Base-by-base conservation (phyloP, 441 rosid species). In the Erodium texanum region DNA sequence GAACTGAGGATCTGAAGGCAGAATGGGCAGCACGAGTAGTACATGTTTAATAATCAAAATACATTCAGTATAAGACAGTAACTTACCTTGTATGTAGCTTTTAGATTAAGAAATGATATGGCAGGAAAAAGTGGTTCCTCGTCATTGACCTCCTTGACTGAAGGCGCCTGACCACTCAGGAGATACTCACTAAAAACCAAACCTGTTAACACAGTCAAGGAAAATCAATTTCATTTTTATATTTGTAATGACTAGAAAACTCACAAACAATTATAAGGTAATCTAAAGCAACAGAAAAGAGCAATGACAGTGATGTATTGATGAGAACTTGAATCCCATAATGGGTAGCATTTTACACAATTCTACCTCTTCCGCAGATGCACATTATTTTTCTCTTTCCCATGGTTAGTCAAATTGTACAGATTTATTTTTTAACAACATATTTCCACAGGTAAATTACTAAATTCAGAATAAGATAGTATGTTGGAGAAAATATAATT, bases 101-200 rank as follows among this genome's bases (percentile, higher is more conserved):
- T 82, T 3, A 77, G 70, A 67, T 80, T 76, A 12, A 84, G 77
- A 45, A 71, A 74, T 23, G 80, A 85, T 58, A 78, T 48, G 66
- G 86, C 81, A 50, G 98, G 94, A 69, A 91, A 89, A 82, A 89
- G 80, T 18, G 96, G 97, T 70, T 93, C 99, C 79, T 88, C 97
- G 15, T 85, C 89, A 70, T 91, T 93, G 79, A 91, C 96, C 70
- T 93, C 97, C 79, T 82, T 91, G 76, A 91, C 78, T 34, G 86
- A 73, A 78, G 96, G 97, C 74, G 94, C 93, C 80, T 89, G 93
- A 64, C 99, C 97, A 22, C 90, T 87, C 14, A 89, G 88, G 68
- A 91, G 96, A 73, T 93, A 91, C 72, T 93, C 97, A 45, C 96
- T 91, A 73, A 91, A 93, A 77, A 91, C 86, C 75, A 93, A 79